Conservation (phyloP, 108 stramenopile genomes). For the Cyclotella cryptica region DNA sequence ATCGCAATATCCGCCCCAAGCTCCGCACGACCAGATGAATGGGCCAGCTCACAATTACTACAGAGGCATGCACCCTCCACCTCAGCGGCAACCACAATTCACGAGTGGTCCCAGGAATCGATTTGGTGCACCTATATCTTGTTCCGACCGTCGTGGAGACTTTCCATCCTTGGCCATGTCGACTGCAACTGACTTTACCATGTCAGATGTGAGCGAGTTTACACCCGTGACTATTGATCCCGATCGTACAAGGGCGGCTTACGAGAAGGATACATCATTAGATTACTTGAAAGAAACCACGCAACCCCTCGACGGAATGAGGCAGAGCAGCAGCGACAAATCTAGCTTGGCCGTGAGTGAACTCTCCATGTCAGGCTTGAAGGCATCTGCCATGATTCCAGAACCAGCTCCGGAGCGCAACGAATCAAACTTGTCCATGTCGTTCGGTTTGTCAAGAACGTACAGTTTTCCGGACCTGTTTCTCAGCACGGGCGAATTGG, state of each 20-base stretch:
- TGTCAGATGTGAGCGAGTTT: slow-evolving; percentile 46
- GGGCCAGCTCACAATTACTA: slow-evolving; percentile 1
- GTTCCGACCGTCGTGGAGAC: slow-evolving; percentile 21
- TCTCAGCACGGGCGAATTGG: slow-evolving; percentile 37
- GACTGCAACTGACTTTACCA: slow-evolving; percentile 42
- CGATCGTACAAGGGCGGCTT: neutral
- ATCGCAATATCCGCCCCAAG: slow-evolving; percentile 12
- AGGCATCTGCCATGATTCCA: neutral
- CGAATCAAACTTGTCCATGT: slow-evolving; percentile 4
- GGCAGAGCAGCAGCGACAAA: slow-evolving; percentile 33
- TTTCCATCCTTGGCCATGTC: slow-evolving; percentile 37
- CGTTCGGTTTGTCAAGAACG: slow-evolving; percentile 26
- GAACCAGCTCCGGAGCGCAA: neutral
- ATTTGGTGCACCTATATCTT: neutral
- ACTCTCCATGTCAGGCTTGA: slow-evolving; percentile 31
- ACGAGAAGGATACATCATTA: neutral
- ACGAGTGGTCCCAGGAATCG: slow-evolving; percentile 9
- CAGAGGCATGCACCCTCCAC: slow-evolving; percentile 3
- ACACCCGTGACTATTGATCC: slow-evolving; percentile 5
- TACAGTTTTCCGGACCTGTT: slow-evolving; percentile 50
- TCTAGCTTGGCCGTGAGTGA: slow-evolving; percentile 33
- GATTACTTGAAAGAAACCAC: slow-evolving; percentile 12
- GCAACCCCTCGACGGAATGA: neutral
- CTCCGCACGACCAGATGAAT: neutral
- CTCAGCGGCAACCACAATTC: slow-evolving; percentile 22